phyloP scores from a whole-genome alignment of 169 alveolate species.

The Miamiensis avidus region DNA sequence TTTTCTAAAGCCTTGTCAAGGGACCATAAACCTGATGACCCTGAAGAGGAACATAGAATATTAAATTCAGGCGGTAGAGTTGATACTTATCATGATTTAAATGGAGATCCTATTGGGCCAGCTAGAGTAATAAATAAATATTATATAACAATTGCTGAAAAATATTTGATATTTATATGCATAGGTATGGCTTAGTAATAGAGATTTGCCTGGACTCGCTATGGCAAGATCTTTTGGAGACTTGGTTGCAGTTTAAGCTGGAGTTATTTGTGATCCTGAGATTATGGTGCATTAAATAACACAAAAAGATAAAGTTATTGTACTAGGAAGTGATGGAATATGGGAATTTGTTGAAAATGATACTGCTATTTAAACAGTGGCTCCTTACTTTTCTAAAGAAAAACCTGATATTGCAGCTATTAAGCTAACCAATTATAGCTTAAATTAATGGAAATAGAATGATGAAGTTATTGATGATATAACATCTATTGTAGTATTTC shows the following conservation, averaged over 20 bases:
- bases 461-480: constrained; percentile 61
- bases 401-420: constrained; percentile 18
- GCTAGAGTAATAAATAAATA: constrained; percentile 34
- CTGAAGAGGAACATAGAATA: constrained; percentile 70
- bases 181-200: constrained; percentile 65
- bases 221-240: constrained; percentile 83
- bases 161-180: neutral
- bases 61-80: constrained; percentile 76
- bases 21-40: constrained; percentile 81
- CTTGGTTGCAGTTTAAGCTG: constrained; percentile 67
- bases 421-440: neutral
- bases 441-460: constrained; percentile 23
- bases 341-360: constrained; percentile 74
- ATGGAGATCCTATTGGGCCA: constrained; percentile 61
- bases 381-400: constrained; percentile 4
- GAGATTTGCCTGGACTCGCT: constrained; percentile 84
- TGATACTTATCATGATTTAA: constrained; percentile 62
- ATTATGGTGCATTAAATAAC: constrained; percentile 60
- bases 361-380: neutral
- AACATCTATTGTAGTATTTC: constrained; percentile 38
- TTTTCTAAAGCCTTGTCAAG: constrained; percentile 42
- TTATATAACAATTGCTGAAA: too few species aligned
- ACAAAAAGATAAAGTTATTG: constrained; percentile 78
- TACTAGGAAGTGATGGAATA: constrained; percentile 90
- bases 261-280: constrained; percentile 72